A percentile compares a stretch with the other conserved stretches of the same genome.
Evolutionary conservation across 2,329 filamentous ascomycete genomes (phyloP).

Genomic region (Plenodomus lindquistii): DNA sequence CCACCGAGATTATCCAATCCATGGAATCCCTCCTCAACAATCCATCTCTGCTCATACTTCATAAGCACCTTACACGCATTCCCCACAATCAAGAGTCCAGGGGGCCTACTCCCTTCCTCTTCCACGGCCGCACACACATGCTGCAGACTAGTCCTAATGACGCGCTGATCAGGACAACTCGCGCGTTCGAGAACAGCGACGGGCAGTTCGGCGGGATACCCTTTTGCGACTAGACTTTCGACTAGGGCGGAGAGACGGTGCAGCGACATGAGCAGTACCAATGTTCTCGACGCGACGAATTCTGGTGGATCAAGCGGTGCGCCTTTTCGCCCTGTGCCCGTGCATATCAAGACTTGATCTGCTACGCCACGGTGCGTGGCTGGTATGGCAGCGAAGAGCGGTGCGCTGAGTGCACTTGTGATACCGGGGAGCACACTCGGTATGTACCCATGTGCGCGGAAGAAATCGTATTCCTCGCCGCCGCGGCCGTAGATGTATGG

Average conservation of each 20-base stretch:
- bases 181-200: constrained; percentile 93
- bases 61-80: constrained; percentile 79
- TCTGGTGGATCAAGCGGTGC: constrained; percentile 79
- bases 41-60: constrained; percentile 68
- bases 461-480: constrained; percentile 88
- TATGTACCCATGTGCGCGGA: constrained; percentile 70
- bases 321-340: constrained; percentile 91
- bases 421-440: constrained; percentile 83
- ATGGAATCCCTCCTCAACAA: constrained; percentile 83
- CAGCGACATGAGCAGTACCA: constrained; percentile 93
- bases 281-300: constrained; percentile 75
- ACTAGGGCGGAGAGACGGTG: constrained; percentile 80
- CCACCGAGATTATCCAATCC: constrained; percentile 61
- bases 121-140: constrained; percentile 83
- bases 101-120: constrained; percentile 84
- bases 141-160: constrained; percentile 83
- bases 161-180: constrained; percentile 89
- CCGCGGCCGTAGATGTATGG: constrained; percentile 95
- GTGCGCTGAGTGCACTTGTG: constrained; percentile 83
- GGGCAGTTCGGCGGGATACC: constrained; percentile 77
- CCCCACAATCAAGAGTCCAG: constrained; percentile 85
- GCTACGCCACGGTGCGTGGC: constrained; percentile 86
- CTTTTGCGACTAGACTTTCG: constrained; percentile 59
- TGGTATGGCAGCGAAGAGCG: constrained; percentile 85
- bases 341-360: constrained; percentile 95